Conservation (phyloP, 1,284 basidiomycete species). For the Ceratobasidium sp. region DNA sequence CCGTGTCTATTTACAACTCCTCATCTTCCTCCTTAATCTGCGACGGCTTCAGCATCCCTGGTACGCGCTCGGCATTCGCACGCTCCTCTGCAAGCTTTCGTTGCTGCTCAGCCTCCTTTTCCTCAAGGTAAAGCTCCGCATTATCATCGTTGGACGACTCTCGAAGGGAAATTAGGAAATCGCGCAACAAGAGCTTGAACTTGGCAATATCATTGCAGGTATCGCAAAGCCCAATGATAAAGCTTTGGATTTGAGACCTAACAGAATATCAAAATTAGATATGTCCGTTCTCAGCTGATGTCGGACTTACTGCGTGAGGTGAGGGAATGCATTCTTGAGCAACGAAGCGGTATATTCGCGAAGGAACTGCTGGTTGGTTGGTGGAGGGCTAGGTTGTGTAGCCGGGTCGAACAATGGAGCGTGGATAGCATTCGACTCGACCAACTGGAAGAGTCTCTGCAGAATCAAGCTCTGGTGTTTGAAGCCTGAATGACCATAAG, state of each 20-base stretch:
- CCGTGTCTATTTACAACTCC: slow-evolving; percentile 57
- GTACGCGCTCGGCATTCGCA: slow-evolving; percentile 90
- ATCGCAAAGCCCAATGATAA: slow-evolving; percentile 85
- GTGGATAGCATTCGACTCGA: slow-evolving; percentile 83
- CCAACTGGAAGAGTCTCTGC: slow-evolving; percentile 92
- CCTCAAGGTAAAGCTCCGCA: slow-evolving; percentile 90
- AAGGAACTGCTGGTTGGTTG: slow-evolving; percentile 86
- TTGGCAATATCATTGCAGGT: slow-evolving; percentile 89
- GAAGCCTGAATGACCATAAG: slow-evolving; percentile 64
- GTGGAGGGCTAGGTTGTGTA: slow-evolving; percentile 75
- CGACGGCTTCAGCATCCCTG: slow-evolving; percentile 98
- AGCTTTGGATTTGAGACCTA: slow-evolving; percentile 75
- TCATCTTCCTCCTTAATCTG: slow-evolving; percentile 89
- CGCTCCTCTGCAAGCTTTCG: slow-evolving; percentile 80
- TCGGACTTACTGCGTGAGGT: slow-evolving; percentile 78
- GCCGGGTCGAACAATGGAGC: slow-evolving; percentile 88
- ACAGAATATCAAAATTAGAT: background rate
- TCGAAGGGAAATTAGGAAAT: slow-evolving; percentile 91
- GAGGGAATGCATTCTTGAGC: slow-evolving; percentile 88
- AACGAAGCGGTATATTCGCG: slow-evolving; percentile 90
- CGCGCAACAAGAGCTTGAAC: slow-evolving; percentile 95
- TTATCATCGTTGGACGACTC: slow-evolving; percentile 85
- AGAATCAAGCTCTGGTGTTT: slow-evolving; percentile 91
- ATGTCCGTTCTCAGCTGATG: slow-evolving; percentile 53
- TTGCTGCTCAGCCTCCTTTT: slow-evolving; percentile 89